phyloP scores from a whole-genome alignment of 1,284 basidiomycete genomes.

The Pascua guehoae region DNA sequence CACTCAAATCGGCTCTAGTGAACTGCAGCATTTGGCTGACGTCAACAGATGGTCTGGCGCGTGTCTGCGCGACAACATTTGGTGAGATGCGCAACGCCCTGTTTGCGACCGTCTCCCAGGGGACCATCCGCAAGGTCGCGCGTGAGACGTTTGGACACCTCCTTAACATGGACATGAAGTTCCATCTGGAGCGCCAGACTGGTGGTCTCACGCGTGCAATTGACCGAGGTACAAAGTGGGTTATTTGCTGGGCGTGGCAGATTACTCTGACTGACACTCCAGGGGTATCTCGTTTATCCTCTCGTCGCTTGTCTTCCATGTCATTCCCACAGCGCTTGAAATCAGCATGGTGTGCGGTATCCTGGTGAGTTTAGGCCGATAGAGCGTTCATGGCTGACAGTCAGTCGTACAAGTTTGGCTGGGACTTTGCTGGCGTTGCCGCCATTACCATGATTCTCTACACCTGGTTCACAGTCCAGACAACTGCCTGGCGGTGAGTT shows the following conservation, averaged over 20 bases:
- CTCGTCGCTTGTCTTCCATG: slow-evolving; percentile 89
- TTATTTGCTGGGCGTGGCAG: slow-evolving; percentile 1
- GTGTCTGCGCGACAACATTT: slow-evolving; percentile 84
- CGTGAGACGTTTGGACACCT: slow-evolving; percentile 90
- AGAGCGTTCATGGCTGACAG: background rate
- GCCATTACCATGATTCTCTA: slow-evolving; percentile 81
- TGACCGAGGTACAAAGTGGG: slow-evolving; percentile 92
- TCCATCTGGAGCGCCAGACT: slow-evolving; percentile 90
- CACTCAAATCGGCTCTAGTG: too few relatives aligned
- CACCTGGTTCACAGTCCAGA: slow-evolving; percentile 94
- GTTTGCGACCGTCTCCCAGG: slow-evolving; percentile 93
- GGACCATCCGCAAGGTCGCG: slow-evolving; percentile 89
- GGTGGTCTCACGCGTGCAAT: slow-evolving; percentile 95
- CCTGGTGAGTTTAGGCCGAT: slow-evolving; percentile 57
- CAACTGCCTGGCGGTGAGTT: slow-evolving; percentile 85
- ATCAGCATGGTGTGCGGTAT: slow-evolving; percentile 97
- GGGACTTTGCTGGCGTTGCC: slow-evolving; percentile 92
- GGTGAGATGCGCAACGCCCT: slow-evolving; percentile 91
- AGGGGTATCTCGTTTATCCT: slow-evolving; percentile 96
- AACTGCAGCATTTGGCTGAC: background rate
- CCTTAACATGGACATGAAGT: slow-evolving; percentile 82
- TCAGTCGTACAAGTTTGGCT: slow-evolving; percentile 93
- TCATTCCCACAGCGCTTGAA: slow-evolving; percentile 92
- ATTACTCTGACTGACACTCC: background rate
- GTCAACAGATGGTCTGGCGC: slow-evolving; percentile 75